phyloP scores from a whole-genome alignment of 441 rosid genomes.

The Eugenia klotzschiana region DNA sequence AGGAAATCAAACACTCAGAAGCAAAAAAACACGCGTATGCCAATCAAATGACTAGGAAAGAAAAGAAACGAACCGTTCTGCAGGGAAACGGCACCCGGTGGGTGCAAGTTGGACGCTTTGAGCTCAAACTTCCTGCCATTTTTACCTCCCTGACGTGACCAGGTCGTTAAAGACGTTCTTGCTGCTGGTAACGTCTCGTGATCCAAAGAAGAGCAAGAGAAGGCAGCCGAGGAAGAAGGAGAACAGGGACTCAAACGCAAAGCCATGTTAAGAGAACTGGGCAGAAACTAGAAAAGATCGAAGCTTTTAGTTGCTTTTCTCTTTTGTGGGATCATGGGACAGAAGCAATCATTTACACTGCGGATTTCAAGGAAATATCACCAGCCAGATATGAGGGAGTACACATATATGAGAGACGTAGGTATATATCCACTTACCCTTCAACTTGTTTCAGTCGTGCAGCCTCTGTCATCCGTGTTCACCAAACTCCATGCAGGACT shows the following conservation, averaged over 20 bases:
- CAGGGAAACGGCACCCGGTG: neutral
- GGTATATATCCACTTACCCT: neutral
- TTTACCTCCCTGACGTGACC: neutral
- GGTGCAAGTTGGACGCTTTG: slow-evolving; percentile 8
- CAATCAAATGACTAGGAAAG: neutral
- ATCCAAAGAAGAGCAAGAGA: neutral
- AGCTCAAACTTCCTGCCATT: slow-evolving; percentile 1
- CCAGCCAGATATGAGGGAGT: neutral
- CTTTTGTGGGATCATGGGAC: neutral
- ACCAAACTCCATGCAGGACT: neutral
- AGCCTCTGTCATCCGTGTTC: neutral
- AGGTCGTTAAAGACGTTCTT: neutral
- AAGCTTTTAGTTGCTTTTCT: neutral
- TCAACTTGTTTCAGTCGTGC: neutral
- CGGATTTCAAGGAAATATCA: neutral
- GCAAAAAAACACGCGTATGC: neutral
- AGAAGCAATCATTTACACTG: neutral
- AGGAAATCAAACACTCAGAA: neutral
- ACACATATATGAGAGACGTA: neutral
- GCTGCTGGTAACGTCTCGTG: neutral
- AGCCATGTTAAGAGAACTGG: slow-evolving; percentile 3
- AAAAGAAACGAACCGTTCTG: slow-evolving; percentile 5
- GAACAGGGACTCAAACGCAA: neutral
- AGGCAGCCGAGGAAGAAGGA: neutral
- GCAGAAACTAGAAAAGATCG: neutral